A percentile compares a stretch with the other conserved stretches of the same genome.
phyloP scores from a whole-genome alignment of 2,329 filamentous ascomycete species.

The Tolypocladium cylindrosporum region DNA sequence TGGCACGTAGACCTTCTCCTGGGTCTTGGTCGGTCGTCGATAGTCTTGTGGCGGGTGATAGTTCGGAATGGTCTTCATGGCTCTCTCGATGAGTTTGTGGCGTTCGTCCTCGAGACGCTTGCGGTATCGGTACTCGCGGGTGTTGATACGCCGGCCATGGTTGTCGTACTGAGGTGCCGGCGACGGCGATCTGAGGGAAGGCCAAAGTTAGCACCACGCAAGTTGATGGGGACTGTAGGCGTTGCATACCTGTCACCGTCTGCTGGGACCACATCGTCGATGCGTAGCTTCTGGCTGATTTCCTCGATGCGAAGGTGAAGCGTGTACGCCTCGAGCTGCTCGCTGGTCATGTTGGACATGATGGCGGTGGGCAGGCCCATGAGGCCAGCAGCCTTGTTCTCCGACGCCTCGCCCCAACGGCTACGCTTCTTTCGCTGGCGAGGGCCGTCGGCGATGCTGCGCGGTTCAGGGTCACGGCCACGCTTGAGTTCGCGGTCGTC shows the following conservation, averaged over 20 bases:
- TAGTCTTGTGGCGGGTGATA: constrained; percentile 98
- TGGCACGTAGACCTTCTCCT: constrained; percentile 99
- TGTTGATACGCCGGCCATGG: constrained; percentile 98
- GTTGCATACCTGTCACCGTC: constrained; percentile 79
- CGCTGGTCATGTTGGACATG: constrained; percentile 93
- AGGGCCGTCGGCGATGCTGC: constrained; percentile 61
- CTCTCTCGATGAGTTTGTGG: constrained; percentile 96
- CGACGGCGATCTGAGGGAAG: constrained; percentile 67
- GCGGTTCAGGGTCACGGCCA: constrained; percentile 81
- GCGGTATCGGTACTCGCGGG: constrained; percentile 94
- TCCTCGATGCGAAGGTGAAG: constrained; percentile 96
- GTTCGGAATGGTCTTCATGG: constrained; percentile 99
- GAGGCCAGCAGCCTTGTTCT: constrained; percentile 96
- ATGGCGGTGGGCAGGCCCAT: constrained; percentile 97
- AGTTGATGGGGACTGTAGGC: neutral
- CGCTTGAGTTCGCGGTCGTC: constrained; percentile 60
- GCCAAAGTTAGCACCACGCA: constrained; percentile 5
- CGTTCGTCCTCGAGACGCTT: constrained; percentile 98
- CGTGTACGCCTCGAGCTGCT: constrained; percentile 95
- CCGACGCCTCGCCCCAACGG: constrained; percentile 91
- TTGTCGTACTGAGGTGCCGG: constrained; percentile 97
- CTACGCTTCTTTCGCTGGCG: constrained; percentile 97
- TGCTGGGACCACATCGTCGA: constrained; percentile 95
- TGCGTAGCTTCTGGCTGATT: constrained; percentile 97
- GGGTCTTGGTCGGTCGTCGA: constrained; percentile 96